A percentile compares a stretch with the other conserved stretches of the same genome.
These are phyloP conservation scores for Albizia julibrissin DNA, from an alignment of 306 rosid genomes.

Conservation along the genomic window DNA sequence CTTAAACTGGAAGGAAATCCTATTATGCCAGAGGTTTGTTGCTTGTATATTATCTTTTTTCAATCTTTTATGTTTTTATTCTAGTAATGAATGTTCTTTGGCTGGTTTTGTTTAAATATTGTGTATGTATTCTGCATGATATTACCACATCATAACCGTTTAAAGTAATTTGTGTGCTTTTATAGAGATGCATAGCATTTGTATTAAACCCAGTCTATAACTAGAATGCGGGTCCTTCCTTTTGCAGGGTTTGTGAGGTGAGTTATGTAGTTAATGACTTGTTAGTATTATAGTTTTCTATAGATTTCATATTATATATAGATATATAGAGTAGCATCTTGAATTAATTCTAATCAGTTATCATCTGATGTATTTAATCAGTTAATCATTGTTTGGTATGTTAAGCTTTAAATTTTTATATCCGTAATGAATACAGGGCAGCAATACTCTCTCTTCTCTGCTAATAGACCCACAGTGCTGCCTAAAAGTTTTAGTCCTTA, in stretches of 20 bases:
- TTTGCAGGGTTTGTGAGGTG: neutral
- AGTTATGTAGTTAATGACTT: neutral
- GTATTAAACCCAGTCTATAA: neutral
- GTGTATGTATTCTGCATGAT: constrained; percentile 11
- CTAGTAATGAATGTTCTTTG: constrained; percentile 23
- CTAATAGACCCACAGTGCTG: constrained; percentile 68
- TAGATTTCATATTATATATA: neutral
- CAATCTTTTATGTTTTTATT: constrained; percentile 15
- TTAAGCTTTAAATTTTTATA: constrained; percentile 21
- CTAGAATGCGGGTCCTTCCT: neutral
- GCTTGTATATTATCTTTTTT: neutral
- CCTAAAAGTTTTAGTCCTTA: constrained; percentile 71
- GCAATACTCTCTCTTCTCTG: constrained; percentile 59
- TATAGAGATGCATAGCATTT: neutral
- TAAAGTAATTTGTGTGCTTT: neutral
- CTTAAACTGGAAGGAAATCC: constrained; percentile 82
- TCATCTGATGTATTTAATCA: constrained; percentile 22
- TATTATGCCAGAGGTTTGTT: constrained; percentile 69
- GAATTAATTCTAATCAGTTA: constrained; percentile 11
- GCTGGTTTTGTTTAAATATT: constrained; percentile 26
- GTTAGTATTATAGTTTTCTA: neutral
- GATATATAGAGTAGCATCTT: neutral
- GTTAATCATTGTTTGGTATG: neutral
- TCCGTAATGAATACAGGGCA: constrained; percentile 55
- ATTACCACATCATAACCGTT: constrained; percentile 16